phyloP scores from a whole-genome alignment of 2,329 filamentous ascomycete species.

The Atkinsonella hypoxylon region DNA sequence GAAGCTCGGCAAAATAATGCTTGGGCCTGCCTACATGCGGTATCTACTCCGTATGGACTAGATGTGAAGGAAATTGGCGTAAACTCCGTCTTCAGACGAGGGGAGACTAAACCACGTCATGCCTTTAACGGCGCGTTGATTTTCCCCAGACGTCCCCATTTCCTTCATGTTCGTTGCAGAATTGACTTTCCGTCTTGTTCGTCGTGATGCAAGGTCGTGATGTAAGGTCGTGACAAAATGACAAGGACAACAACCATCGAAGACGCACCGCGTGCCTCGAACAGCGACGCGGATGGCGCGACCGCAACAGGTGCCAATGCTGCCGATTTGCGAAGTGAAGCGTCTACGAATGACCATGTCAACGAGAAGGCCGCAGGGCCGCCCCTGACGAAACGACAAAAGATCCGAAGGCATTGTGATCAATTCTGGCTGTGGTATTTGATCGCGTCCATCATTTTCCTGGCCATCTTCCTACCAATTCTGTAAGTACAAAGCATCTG shows the following conservation, averaged over 20 bases:
- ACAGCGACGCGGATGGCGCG: no score
- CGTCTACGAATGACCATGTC: slow-evolving; percentile 3
- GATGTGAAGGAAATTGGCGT: neutral
- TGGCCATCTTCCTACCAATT: slow-evolving; percentile 32
- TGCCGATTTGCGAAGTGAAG: neutral
- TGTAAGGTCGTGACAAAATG: no score
- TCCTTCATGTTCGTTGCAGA: no score
- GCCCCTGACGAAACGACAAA: slow-evolving; percentile 20
- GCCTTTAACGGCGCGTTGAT: neutral
- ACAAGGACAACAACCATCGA: no score
- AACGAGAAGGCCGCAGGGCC: slow-evolving; percentile 4
- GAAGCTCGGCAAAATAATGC: neutral
- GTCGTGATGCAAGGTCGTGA: no score
- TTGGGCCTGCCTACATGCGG: no score
- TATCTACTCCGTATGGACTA: no score
- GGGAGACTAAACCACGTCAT: neutral
- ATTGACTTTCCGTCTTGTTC: no score
- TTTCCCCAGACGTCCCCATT: neutral
- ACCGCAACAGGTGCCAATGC: no score
- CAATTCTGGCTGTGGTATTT: slow-evolving; percentile 33
- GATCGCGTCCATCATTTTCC: slow-evolving; percentile 26
- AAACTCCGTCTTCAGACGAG: neutral
- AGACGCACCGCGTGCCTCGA: no score
- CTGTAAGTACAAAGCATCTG: slow-evolving; percentile 23
- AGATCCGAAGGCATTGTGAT: slow-evolving; percentile 27